Evolutionary conservation across 2,329 filamentous ascomycete genomes (phyloP), one percentile per base, ranked within the genome.

Genomic region (Fusarium albidum): DNA sequence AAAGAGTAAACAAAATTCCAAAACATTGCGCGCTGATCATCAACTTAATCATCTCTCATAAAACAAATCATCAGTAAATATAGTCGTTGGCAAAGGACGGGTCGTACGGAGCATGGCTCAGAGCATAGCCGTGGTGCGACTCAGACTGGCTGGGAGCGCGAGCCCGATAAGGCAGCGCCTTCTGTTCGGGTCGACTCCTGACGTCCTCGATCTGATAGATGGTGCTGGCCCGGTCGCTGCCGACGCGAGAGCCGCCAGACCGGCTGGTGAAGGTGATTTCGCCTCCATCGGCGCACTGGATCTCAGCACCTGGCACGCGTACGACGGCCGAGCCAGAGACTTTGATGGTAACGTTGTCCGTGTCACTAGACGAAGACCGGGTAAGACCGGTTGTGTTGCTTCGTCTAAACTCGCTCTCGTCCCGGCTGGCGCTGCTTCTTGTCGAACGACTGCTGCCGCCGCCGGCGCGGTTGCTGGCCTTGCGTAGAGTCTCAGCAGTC

Each of bases 361-460:
- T 79, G 44, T 79, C 77, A 51, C 77, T 80, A 4, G 71, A 71
- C 5, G 71, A 75, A 8, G 81, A 83, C 28, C 81, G 75, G 5
- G 84, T 88, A 9, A 85, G 83, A 33, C 82, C 79, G 11, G 85
- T 87, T 0, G 84, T 85, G 25, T 82, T 82, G 47, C 84, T 87
- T 57, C 82, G 81, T 59, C 79, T 80, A 69, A 81, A 86, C 49
- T 87, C 85, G 70, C 84, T 87, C 51, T 87, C 84, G 62, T 87
- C 85, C 35, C 78, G 83, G 67, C 85, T 87, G 17, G 71, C 79
- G 57, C 79, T 85, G 75, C 81, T 86, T 58, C 79, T 79, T 45
- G 79, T 86, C 32, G 81, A 85, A 18, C 79, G 79, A 66, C 80
- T 84, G 73, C 79, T 84, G 17, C 74, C 71, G 7, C 74, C 77